These are phyloP conservation scores for Arthrobotrys entomopaga DNA, from an alignment of 2,329 filamentous ascomycete genomes.

Conservation along the genomic window DNA sequence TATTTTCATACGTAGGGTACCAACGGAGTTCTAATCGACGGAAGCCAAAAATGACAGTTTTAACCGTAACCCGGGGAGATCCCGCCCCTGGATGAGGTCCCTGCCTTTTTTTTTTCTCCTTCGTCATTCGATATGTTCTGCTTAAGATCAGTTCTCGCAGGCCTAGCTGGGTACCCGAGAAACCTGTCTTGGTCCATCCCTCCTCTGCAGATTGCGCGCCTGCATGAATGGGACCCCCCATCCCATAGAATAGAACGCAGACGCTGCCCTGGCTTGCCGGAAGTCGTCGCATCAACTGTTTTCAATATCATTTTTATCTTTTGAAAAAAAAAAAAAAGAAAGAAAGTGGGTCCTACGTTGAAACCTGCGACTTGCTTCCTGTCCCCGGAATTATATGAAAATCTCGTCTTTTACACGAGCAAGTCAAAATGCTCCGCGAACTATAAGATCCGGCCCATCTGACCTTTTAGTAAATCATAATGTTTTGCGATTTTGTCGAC, in stretches of 20 bases:
- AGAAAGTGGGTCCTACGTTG: slow-evolving; percentile 15
- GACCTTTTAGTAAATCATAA: slow-evolving; percentile 4
- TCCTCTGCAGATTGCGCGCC: slow-evolving; percentile 31
- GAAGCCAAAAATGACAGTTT: slow-evolving; percentile 5
- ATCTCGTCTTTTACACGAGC: slow-evolving; percentile 4
- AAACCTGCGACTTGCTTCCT: slow-evolving; percentile 11
- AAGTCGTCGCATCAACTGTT: slow-evolving; percentile 13
- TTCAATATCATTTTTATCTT: slow-evolving; percentile 5
- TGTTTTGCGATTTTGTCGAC: not conserved
- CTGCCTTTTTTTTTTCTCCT: slow-evolving; percentile 12
- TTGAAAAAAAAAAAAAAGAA: too few species aligned
- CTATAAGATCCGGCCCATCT: slow-evolving; percentile 33
- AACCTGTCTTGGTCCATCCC: slow-evolving; percentile 4
- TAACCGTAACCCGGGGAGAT: slow-evolving; percentile 16
- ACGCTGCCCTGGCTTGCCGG: slow-evolving; percentile 12
- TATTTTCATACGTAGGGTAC: slow-evolving; percentile 11
- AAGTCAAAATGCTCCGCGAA: slow-evolving; percentile 16
- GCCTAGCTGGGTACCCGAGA: slow-evolving; percentile 13
- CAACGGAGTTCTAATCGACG: slow-evolving; percentile 6
- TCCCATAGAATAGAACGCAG: slow-evolving; percentile 19
- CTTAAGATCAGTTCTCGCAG: not conserved
- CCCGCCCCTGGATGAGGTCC: not conserved
- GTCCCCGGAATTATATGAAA: slow-evolving; percentile 20
- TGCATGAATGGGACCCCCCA: slow-evolving; percentile 26
- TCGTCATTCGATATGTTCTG: slow-evolving; percentile 12